Conservation (phyloP, 2,329 filamentous ascomycete genomes). For the Penicillium olsonii region DNA sequence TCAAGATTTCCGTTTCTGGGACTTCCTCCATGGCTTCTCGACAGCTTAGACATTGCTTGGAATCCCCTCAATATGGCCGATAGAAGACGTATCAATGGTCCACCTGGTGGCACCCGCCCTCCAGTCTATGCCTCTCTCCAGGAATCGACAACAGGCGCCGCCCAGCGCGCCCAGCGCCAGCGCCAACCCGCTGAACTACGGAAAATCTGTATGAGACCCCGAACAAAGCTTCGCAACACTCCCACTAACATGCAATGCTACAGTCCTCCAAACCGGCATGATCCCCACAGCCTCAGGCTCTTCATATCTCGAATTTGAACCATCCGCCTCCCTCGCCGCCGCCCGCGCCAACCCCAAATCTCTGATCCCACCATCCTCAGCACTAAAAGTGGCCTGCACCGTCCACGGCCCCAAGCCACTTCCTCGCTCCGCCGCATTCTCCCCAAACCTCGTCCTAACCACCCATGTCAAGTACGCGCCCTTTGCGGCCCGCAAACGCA, state of each 20-base stretch:
- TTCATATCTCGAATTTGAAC: conserved; percentile 63
- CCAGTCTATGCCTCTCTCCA: conserved; percentile 63
- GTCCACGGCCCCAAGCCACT: conserved; percentile 92
- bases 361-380: conserved; percentile 59
- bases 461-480: conserved; percentile 97
- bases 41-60: conserved; percentile 12
- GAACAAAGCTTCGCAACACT: neutral
- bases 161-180: conserved; percentile 53
- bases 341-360: conserved; percentile 47
- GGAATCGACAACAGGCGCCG: conserved; percentile 50
- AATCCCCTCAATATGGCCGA: conserved; percentile 50
- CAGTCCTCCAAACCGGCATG: conserved; percentile 87
- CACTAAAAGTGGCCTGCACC: conserved; percentile 87
- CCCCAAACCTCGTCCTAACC: conserved; percentile 84
- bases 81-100: conserved; percentile 86
- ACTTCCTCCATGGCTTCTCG: conserved; percentile 12
- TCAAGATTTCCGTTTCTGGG: conserved; percentile 38
- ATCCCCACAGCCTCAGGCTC: conserved; percentile 93
- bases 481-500: conserved; percentile 79
- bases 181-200: conserved; percentile 71
- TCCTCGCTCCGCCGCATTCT: conserved; percentile 86
- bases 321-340: conserved; percentile 47
- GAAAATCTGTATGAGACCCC: conserved; percentile 74
- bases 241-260: conserved; percentile 20
- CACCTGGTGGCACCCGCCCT: conserved; percentile 71